These are phyloP conservation scores for Epichloe elymi DNA, from an alignment of 2,329 filamentous ascomycete species.

Conservation along the genomic window DNA sequence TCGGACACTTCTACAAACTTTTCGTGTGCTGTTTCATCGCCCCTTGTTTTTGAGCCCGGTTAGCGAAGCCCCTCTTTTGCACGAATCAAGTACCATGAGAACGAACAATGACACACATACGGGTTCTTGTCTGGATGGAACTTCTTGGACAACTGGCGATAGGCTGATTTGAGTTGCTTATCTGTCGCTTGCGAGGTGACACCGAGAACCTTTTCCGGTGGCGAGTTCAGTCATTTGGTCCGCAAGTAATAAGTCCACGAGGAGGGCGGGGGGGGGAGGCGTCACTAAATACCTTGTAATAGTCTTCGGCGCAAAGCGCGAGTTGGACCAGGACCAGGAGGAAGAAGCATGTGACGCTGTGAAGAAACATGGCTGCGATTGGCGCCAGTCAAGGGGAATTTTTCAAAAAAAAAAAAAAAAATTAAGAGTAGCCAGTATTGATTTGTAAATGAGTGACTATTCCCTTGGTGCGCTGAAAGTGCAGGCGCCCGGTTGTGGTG, in stretches of 20 bases:
- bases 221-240: neutral
- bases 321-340: conserved; percentile 42
- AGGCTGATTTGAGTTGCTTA: conserved; percentile 84
- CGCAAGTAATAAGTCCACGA: neutral
- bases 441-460: neutral
- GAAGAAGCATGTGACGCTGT: conserved; percentile 34
- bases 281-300: conserved; percentile 51
- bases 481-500: conserved; percentile 4
- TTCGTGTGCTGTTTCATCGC: conserved; percentile 65
- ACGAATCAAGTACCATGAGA: neutral
- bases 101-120: conserved; percentile 35
- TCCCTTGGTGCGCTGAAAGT: conserved; percentile 1
- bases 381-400: conserved; percentile 7
- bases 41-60: conserved; percentile 32
- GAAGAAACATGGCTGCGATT: conserved; percentile 35
- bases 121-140: conserved; percentile 98
- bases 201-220: conserved; percentile 51
- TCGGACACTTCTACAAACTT: conserved; percentile 92
- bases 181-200: conserved; percentile 69
- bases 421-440: neutral
- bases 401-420: neutral
- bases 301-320: conserved; percentile 53
- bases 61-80: neutral
- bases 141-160: conserved; percentile 84
- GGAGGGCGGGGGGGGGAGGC: too few relatives aligned